These are phyloP conservation scores for Fusarium multiceps DNA, from an alignment of 2,329 filamentous ascomycete species.

Conservation along the genomic window DNA sequence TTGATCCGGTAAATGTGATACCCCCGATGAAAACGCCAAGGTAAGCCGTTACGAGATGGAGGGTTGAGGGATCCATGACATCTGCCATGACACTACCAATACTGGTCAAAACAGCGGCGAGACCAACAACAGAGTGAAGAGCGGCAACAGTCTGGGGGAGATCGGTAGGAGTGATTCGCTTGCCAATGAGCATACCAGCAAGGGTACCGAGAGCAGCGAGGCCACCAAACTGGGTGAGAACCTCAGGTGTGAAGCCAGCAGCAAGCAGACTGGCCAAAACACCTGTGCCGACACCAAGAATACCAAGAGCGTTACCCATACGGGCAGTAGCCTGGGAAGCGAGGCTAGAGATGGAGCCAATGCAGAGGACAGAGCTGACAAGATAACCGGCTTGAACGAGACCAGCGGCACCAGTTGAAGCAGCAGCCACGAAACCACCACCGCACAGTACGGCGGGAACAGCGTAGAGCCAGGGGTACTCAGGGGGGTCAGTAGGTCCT, in stretches of 20 bases:
- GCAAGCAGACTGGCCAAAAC: conserved; percentile 85
- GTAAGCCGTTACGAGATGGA: conserved; percentile 89
- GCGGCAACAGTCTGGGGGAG: conserved; percentile 91
- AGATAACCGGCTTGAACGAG: conserved; percentile 90
- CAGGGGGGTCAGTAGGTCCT: conserved; percentile 84
- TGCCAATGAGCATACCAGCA: conserved; percentile 79
- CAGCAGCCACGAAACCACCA: conserved; percentile 83
- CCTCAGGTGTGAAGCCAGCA: conserved; percentile 82
- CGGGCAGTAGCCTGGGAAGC: conserved; percentile 86
- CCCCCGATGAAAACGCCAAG: conserved; percentile 87
- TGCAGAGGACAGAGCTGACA: conserved; percentile 85
- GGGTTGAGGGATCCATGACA: conserved; percentile 74
- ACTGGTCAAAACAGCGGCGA: conserved; percentile 88
- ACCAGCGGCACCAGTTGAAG: conserved; percentile 83
- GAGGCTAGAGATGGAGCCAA: conserved; percentile 83
- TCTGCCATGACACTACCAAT: conserved; percentile 86
- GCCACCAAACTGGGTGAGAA: conserved; percentile 81
- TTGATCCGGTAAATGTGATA: conserved; percentile 89
- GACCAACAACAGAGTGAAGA: conserved; percentile 88
- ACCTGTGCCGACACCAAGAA: conserved; percentile 84
- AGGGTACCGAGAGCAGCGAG: conserved; percentile 79
- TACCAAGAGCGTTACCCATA: conserved; percentile 86
- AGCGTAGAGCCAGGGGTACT: conserved; percentile 89
- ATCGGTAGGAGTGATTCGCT: conserved; percentile 87
- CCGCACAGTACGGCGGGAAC: conserved; percentile 82